phyloP scores from a whole-genome alignment of 805 yeast species.

The Ogataea glucozyma region DNA sequence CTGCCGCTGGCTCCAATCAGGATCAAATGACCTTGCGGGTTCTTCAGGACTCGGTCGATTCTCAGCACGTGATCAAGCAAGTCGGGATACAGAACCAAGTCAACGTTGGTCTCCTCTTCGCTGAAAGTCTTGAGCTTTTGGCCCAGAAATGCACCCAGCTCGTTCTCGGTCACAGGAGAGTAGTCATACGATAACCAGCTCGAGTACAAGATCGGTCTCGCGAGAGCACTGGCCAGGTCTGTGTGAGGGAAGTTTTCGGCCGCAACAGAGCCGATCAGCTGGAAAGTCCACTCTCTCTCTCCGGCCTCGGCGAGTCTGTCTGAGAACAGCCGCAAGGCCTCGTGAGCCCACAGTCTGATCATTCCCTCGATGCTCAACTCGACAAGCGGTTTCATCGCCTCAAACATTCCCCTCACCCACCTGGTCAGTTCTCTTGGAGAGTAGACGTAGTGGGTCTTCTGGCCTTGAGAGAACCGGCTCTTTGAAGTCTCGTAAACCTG shows the following conservation, averaged over 20 bases:
- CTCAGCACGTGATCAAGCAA: constrained; percentile 73
- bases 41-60: constrained; percentile 78
- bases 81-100: constrained; percentile 65
- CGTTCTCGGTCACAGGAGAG: constrained; percentile 50
- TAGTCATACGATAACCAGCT: constrained; percentile 73
- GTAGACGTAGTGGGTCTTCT: constrained; percentile 65
- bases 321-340: constrained; percentile 72
- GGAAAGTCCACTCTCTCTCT: constrained; percentile 53
- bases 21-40: constrained; percentile 88
- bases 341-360: constrained; percentile 75
- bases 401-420: constrained; percentile 76
- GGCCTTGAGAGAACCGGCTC: constrained; percentile 37
- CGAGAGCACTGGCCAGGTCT: constrained; percentile 37
- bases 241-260: constrained; percentile 47
- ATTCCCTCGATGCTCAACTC: constrained; percentile 44
- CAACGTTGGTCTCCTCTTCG: constrained; percentile 71
- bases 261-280: constrained; percentile 38
- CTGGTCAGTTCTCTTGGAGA: constrained; percentile 92
- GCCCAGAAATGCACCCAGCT: constrained; percentile 52
- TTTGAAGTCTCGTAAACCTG: constrained; percentile 53
- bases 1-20: constrained; percentile 80
- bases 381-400: constrained; percentile 23
- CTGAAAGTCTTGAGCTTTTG: constrained; percentile 70
- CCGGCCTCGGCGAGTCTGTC: constrained; percentile 59
- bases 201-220: constrained; percentile 63